These are phyloP conservation scores for Rhizopogon rudus DNA, from an alignment of 768 basidiomycete genomes.

Conservation along the genomic window DNA sequence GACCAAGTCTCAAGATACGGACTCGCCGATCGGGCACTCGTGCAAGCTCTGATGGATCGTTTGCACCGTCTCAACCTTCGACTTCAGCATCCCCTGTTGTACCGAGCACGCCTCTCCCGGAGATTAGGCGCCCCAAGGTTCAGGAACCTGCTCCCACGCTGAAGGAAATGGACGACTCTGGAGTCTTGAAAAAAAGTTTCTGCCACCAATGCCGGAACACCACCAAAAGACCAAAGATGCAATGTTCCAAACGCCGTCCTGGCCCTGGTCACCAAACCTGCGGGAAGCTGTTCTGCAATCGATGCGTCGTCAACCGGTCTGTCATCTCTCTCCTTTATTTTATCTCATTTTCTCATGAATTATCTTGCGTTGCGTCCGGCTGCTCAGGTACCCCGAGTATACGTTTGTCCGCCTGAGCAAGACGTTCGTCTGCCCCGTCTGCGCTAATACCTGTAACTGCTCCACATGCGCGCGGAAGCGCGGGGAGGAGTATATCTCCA, in stretches of 20 bases:
- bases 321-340: conserved; percentile 1
- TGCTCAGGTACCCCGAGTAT: conserved; percentile 33
- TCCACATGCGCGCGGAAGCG: conserved; percentile 37
- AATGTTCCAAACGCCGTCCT: conserved; percentile 21
- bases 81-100: conserved; percentile 1
- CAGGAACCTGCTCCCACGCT: not conserved
- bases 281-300: conserved; percentile 29
- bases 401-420: conserved; percentile 27
- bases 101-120: conserved; percentile 5
- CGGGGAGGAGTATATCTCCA: conserved; percentile 41
- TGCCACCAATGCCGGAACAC: conserved; percentile 33
- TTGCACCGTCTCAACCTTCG: not conserved
- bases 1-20: conserved; percentile 6
- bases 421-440: conserved; percentile 40
- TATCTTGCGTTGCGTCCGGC: not conserved
- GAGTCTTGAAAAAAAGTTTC: conserved; percentile 7
- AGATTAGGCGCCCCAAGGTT: not conserved
- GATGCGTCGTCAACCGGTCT: conserved; percentile 30
- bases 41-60: conserved; percentile 9
- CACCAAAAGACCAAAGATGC: conserved; percentile 28
- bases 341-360: conserved; percentile 4
- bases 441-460: conserved; percentile 44
- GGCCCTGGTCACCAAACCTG: conserved; percentile 13
- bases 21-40: conserved; percentile 1
- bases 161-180: not conserved